Evolutionary conservation across 192 early-diverging fungal genomes (phyloP).

Genomic region (Backusella tuberculispora): DNA sequence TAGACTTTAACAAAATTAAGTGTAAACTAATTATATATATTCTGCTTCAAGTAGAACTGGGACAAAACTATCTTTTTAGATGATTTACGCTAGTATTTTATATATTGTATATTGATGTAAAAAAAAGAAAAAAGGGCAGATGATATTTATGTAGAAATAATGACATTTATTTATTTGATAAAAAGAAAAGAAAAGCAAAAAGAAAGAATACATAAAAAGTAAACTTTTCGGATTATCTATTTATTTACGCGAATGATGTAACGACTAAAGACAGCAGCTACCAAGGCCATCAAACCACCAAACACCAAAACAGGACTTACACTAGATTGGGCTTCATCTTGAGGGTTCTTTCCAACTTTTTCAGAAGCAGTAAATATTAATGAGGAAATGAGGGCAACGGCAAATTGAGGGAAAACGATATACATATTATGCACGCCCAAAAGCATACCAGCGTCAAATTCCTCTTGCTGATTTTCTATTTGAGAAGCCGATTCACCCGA

Average conservation of each 20-base stretch:
- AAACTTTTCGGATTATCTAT: neutral
- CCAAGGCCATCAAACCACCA: constrained; percentile 70
- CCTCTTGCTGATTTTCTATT: constrained; percentile 29
- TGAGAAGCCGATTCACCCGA: neutral
- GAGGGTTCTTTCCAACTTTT: constrained; percentile 19
- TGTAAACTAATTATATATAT: too few species aligned
- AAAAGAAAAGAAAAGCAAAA: too few species aligned
- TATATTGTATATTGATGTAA: too few species aligned
- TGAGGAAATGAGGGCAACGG: constrained; percentile 74
- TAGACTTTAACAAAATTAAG: too few species aligned
- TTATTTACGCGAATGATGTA: constrained; percentile 40
- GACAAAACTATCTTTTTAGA: too few species aligned
- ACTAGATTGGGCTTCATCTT: constrained; percentile 25
- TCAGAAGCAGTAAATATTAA: constrained; percentile 64
- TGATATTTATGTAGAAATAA: too few species aligned
- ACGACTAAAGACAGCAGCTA: constrained; percentile 64
- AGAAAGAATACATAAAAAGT: too few species aligned
- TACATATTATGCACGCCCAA: constrained; percentile 96
- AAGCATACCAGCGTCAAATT: constrained; percentile 69
- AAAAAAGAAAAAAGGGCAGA: too few species aligned
- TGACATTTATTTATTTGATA: too few species aligned
- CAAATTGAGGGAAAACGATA: constrained; percentile 92
- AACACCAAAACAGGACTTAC: constrained; percentile 72
- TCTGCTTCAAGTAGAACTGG: too few species aligned
- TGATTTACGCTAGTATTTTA: too few species aligned